These are phyloP conservation scores for Rhynchospora pubera DNA, from an alignment of 176 grass and related monocot genomes.

Conservation along the genomic window DNA sequence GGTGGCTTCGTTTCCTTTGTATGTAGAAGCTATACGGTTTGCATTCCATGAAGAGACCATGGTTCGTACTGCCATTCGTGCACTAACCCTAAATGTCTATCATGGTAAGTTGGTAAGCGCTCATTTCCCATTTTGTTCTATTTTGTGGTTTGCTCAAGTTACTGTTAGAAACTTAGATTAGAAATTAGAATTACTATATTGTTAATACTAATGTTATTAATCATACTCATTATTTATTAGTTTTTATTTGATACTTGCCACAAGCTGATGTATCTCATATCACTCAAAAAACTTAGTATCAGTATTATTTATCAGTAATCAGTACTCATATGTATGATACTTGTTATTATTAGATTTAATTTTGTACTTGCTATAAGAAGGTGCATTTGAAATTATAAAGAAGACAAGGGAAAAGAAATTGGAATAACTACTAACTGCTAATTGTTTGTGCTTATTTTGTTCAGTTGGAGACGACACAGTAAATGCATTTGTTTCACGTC, in stretches of 20 bases:
- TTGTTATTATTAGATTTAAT: no score
- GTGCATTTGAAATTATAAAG: no score
- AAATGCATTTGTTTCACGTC: constrained; percentile 68
- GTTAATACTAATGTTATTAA: not conserved
- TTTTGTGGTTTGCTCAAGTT: constrained; percentile 13
- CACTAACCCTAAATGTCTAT: constrained; percentile 98
- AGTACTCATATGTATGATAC: no score
- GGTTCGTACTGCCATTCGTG: constrained; percentile 81
- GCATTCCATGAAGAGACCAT: constrained; percentile 95
- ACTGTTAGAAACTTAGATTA: not conserved
- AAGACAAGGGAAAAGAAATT: not conserved
- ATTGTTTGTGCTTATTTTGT: constrained; percentile 32
- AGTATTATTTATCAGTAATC: no score
- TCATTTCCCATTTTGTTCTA: constrained; percentile 30
- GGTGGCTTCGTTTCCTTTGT: constrained; percentile 88
- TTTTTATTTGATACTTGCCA: not conserved
- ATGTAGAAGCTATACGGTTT: constrained; percentile 88
- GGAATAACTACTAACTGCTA: not conserved
- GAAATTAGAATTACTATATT: not conserved
- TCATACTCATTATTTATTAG: not conserved
- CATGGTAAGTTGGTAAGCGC: constrained; percentile 83
- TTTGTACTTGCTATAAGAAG: no score
- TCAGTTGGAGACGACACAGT: constrained; percentile 95
- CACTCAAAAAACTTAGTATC: no score
- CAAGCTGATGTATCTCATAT: not conserved